Conservation (phyloP, 495 filamentous ascomycete species). For the Tuber borchii region DNA sequence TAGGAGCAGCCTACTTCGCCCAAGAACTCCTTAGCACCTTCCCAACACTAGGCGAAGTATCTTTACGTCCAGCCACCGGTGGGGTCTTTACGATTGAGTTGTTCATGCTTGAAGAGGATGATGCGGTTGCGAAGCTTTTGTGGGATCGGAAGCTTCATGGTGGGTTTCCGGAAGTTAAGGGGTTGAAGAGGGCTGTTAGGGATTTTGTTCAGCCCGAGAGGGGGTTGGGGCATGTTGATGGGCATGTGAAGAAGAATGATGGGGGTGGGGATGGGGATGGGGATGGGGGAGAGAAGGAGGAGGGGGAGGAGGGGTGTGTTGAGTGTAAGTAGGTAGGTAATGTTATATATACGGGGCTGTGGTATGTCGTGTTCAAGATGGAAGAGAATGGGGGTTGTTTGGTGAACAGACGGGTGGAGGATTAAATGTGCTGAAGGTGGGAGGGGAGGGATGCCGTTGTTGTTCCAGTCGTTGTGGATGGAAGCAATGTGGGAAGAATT, state of each 20-base stretch:
- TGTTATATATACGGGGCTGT: too few species aligned
- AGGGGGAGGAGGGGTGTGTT: not conserved
- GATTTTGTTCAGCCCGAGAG: slow-evolving; percentile 72
- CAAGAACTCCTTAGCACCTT: slow-evolving; percentile 99
- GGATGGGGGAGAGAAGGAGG: not conserved
- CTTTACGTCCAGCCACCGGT: slow-evolving; percentile 79
- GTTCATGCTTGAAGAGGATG: slow-evolving; percentile 36
- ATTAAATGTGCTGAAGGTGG: too few species aligned
- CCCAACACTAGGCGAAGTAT: slow-evolving; percentile 77
- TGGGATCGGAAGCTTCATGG: slow-evolving; percentile 88
- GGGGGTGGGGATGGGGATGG: not conserved
- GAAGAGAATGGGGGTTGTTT: not conserved
- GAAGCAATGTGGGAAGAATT: too few species aligned
- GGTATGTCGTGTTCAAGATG: too few species aligned
- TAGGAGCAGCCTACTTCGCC: slow-evolving; percentile 58
- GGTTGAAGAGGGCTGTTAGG: slow-evolving; percentile 77
- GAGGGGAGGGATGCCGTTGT: too few species aligned
- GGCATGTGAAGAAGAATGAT: slow-evolving; percentile 28
- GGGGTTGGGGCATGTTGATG: slow-evolving; percentile 77
- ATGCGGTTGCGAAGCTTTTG: slow-evolving; percentile 44
- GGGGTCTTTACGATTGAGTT: slow-evolving; percentile 74
- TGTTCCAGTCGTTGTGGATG: too few species aligned
- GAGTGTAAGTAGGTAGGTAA: not conserved
- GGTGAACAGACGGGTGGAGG: too few species aligned
- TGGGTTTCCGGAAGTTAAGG: slow-evolving; percentile 73